Conservation (phyloP, 1,284 basidiomycete species). For the Cryptococcus sp. region DNA sequence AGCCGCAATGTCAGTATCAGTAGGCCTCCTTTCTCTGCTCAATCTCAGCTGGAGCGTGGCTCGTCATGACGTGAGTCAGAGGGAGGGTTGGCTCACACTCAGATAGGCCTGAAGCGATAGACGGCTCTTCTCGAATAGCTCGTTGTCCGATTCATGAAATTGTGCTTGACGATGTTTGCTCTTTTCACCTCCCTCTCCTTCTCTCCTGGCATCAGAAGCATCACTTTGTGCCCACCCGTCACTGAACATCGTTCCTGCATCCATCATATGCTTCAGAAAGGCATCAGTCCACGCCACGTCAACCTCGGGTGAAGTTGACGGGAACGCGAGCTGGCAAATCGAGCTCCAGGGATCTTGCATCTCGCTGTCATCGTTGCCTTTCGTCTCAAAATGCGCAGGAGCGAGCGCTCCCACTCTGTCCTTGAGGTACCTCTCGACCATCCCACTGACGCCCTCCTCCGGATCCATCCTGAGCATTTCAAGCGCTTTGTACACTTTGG, state of each 20-base stretch:
- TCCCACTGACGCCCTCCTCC: slow-evolving; percentile 7
- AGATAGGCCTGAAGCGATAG: slow-evolving; percentile 33
- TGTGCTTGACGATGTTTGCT: neutral
- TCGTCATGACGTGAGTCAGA: neutral
- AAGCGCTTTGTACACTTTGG: slow-evolving; percentile 5
- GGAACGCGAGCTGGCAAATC: slow-evolving; percentile 6
- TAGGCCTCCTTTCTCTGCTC: neutral
- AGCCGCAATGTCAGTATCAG: neutral
- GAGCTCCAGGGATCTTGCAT: slow-evolving; percentile 1
- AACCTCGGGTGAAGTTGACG: neutral
- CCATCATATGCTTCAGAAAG: slow-evolving; percentile 4
- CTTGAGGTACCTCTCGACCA: neutral
- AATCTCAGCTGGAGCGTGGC: neutral
- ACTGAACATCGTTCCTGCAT: slow-evolving; percentile 5
- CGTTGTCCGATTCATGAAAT: slow-evolving; percentile 15
- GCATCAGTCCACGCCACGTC: slow-evolving; percentile 15
- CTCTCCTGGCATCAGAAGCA: neutral
- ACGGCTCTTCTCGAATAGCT: slow-evolving; percentile 33
- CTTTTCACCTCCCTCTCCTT: neutral
- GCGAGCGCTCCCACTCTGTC: neutral
- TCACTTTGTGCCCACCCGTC: slow-evolving; percentile 1
- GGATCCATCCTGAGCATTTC: slow-evolving; percentile 13
- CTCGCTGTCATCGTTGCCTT: neutral
- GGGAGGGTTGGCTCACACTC: slow-evolving; percentile 18
- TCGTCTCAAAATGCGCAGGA: neutral